These are phyloP conservation scores for Talaromyces wortmannii DNA, from an alignment of 495 filamentous ascomycete genomes.

Conservation along the genomic window DNA sequence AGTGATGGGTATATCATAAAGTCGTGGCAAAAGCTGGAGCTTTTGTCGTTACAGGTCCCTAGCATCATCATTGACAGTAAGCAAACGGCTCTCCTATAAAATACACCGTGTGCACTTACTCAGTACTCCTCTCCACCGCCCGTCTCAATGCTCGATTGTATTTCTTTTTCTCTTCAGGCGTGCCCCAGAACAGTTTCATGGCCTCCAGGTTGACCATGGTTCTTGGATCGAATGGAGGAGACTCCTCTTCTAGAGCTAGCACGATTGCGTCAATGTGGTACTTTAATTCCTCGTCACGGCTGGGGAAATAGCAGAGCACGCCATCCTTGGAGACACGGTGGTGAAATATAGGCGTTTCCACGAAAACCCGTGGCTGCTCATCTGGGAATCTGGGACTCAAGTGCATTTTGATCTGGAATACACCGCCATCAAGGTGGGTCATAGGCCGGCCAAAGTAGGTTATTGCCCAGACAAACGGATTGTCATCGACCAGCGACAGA, in stretches of 20 bases:
- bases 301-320: constrained; percentile 76
- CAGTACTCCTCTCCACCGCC: constrained; percentile 46
- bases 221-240: constrained; percentile 82
- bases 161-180: constrained; percentile 64
- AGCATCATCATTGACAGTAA: not conserved
- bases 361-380: constrained; percentile 80
- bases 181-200: constrained; percentile 81
- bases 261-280: constrained; percentile 85
- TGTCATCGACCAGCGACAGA: constrained; percentile 60
- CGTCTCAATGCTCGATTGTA: constrained; percentile 76
- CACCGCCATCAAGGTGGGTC: constrained; percentile 88
- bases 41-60: not conserved
- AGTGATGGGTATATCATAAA: too few species aligned
- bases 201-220: constrained; percentile 86
- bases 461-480: constrained; percentile 48
- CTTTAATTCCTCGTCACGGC: constrained; percentile 67
- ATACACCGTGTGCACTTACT: constrained; percentile 19
- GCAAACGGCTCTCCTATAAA: not conserved
- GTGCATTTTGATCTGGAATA: constrained; percentile 72
- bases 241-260: constrained; percentile 75
- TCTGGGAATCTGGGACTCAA: constrained; percentile 87
- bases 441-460: constrained; percentile 89
- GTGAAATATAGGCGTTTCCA: constrained; percentile 80
- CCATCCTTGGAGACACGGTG: constrained; percentile 76
- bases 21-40: not conserved